These are phyloP conservation scores for Camellia sinensis DNA, from an alignment of 148 eudicot species.

Conservation along the genomic window DNA sequence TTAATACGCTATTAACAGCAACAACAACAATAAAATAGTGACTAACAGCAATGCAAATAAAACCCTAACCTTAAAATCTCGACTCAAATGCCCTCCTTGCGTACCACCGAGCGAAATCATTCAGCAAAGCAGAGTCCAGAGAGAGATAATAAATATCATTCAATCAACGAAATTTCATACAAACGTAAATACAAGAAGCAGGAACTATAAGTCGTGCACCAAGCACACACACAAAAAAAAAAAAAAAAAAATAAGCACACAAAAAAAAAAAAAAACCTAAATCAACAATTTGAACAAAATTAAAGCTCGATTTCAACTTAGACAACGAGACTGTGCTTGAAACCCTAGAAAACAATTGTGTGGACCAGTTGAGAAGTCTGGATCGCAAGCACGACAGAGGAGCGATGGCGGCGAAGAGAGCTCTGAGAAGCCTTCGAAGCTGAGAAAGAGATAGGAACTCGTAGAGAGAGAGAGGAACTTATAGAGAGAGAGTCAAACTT, in stretches of 20 bases:
- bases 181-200: background rate
- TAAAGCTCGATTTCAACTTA: slow-evolving; percentile 1
- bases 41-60: background rate
- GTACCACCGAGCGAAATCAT: background rate
- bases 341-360: background rate
- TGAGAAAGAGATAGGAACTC: background rate
- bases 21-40: background rate
- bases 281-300: background rate
- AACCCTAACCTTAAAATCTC: slow-evolving; percentile 9
- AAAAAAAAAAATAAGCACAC: too few species aligned
- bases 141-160: background rate
- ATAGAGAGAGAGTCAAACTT: too few species aligned
- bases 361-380: background rate
- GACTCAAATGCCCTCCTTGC: background rate
- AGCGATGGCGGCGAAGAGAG: background rate
- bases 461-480: background rate
- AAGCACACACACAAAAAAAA: background rate
- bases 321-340: background rate
- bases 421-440: background rate
- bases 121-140: background rate
- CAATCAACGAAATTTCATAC: background rate
- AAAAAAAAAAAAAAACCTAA: background rate
- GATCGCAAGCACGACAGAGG: background rate
- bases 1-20: background rate
- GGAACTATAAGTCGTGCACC: background rate